Evolutionary conservation across 495 filamentous ascomycete species (phyloP).

Genomic region (Daldinia vernicosa): DNA sequence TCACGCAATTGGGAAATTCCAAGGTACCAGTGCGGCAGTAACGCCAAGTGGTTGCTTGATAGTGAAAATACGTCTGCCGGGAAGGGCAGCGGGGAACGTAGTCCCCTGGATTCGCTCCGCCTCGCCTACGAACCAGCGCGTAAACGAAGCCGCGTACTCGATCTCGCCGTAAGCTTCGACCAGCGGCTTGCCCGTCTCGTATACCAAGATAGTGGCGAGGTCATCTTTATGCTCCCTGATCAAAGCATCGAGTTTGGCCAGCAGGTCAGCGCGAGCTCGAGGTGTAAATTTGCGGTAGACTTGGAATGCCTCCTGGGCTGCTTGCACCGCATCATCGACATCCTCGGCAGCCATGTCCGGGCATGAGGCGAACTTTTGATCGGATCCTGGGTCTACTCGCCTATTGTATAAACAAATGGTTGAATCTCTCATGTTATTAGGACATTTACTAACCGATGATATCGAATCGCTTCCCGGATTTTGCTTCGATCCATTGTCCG

Average conservation of each 20-base stretch:
- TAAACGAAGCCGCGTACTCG: constrained; percentile 68
- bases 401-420: neutral
- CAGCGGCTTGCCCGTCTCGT: constrained; percentile 72
- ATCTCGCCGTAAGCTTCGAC: constrained; percentile 67
- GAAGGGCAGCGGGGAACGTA: constrained; percentile 62
- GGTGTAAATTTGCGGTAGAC: constrained; percentile 69
- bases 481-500: constrained; percentile 69
- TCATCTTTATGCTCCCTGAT: constrained; percentile 63
- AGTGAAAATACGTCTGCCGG: constrained; percentile 71
- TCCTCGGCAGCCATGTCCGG: constrained; percentile 68
- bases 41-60: constrained; percentile 72
- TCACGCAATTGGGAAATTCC: constrained; percentile 66
- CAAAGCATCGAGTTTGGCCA: constrained; percentile 67
- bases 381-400: constrained; percentile 68
- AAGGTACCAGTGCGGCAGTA: constrained; percentile 63
- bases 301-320: constrained; percentile 68
- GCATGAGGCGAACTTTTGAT: constrained; percentile 69
- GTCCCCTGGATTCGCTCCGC: constrained; percentile 74
- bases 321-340: constrained; percentile 66
- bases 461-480: constrained; percentile 71
- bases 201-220: constrained; percentile 66
- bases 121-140: constrained; percentile 73
- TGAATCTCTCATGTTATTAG: neutral
- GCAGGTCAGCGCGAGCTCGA: constrained; percentile 66
- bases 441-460: constrained; percentile 61